Percentiles rank a stretch among this genome's conserved stretches.
Evolutionary conservation across 2,329 filamentous ascomycete species (phyloP).

Genomic region (Monilinia laxa): DNA sequence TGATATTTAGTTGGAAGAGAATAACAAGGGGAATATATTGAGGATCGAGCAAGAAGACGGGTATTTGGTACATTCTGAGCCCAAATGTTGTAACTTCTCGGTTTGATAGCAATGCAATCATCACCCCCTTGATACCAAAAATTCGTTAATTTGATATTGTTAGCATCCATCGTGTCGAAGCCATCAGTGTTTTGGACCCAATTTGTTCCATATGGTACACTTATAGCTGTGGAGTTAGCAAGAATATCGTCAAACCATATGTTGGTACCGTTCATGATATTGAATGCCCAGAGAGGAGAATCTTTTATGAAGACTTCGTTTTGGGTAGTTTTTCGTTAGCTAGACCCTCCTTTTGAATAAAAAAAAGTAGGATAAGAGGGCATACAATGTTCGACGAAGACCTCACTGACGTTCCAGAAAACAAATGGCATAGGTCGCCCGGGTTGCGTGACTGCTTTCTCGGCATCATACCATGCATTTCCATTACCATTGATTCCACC

Average conservation of each 20-base stretch:
- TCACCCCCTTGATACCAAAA: constrained; percentile 57
- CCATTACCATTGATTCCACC: constrained; percentile 57
- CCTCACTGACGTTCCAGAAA: constrained; percentile 57
- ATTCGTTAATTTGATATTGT: constrained; percentile 50
- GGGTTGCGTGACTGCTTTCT: constrained; percentile 47
- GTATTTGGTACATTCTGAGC: constrained; percentile 45
- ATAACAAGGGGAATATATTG: too few species aligned
- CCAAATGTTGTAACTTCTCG: constrained; percentile 52
- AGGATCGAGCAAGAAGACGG: background rate
- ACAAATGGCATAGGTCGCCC: constrained; percentile 59
- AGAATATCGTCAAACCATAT: constrained; percentile 53
- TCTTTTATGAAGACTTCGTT: constrained; percentile 47
- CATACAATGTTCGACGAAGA: constrained; percentile 50
- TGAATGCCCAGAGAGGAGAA: constrained; percentile 53
- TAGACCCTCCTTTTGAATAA: background rate
- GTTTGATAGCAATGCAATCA: constrained; percentile 58
- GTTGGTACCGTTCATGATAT: constrained; percentile 58
- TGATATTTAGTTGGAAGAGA: background rate
- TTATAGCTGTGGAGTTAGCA: constrained; percentile 50
- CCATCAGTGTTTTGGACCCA: constrained; percentile 59
- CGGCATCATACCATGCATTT: constrained; percentile 53
- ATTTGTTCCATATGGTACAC: constrained; percentile 52
- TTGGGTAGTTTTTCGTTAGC: background rate
- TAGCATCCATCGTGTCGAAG: constrained; percentile 56
- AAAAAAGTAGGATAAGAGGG: background rate